Conservation (phyloP, 1,284 basidiomycete species). For the Ganoderma sp. region DNA sequence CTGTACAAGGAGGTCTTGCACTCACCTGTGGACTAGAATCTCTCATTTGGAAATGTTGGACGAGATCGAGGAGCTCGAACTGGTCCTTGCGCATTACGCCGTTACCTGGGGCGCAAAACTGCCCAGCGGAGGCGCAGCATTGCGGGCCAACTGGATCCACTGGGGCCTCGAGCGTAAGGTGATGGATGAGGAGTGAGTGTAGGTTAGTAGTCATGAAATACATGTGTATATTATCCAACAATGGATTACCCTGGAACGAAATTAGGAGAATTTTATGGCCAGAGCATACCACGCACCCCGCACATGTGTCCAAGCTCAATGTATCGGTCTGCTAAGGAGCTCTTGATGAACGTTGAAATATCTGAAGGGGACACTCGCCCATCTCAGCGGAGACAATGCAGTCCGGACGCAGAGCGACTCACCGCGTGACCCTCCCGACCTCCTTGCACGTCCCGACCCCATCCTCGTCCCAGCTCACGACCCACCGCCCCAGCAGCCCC, state of each 20-base stretch:
- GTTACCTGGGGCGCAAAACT: slow-evolving; percentile 73
- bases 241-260: slow-evolving; percentile 4
- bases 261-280: not conserved
- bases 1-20: no score
- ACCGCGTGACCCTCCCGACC: slow-evolving; percentile 69
- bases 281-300: slow-evolving; percentile 1
- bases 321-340: slow-evolving; percentile 48
- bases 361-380: slow-evolving; percentile 43
- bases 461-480: slow-evolving; percentile 73
- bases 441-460: slow-evolving; percentile 65
- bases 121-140: slow-evolving; percentile 3
- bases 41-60: slow-evolving; percentile 84
- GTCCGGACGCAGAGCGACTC: slow-evolving; percentile 34
- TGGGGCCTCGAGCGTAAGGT: slow-evolving; percentile 28
- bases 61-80: slow-evolving; percentile 89
- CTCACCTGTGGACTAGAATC: slow-evolving; percentile 55
- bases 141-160: slow-evolving; percentile 25
- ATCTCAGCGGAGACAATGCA: slow-evolving; percentile 3
- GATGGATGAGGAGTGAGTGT: slow-evolving; percentile 13
- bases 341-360: slow-evolving; percentile 89
- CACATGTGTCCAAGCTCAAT: not conserved
- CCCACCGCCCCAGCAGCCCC: slow-evolving; percentile 74
- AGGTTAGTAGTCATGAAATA: not conserved
- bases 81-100: slow-evolving; percentile 87
- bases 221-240: slow-evolving; percentile 16